Base-by-base conservation (phyloP, 768 basidiomycete genomes). In the Boletus reticuloceps region DNA sequence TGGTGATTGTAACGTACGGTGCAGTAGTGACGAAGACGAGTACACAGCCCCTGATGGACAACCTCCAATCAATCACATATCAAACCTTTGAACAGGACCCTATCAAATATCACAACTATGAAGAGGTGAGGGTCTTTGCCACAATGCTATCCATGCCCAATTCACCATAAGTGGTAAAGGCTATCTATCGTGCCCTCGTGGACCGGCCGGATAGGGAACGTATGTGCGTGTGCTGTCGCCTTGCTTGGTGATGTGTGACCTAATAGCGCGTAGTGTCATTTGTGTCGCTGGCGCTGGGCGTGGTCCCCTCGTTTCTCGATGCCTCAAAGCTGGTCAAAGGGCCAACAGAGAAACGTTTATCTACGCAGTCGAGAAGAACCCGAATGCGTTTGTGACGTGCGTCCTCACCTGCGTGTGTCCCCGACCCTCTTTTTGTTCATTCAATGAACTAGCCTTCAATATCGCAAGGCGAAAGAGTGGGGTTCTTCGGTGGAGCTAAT, bases 81-180 rank as follows among this genome's bases (percentile, higher is more conserved):
- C 94, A 98, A 68, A 94, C 92, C 3, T 99, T 99, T 65, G 97
- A 99, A 67, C 85, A 94, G 69, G 97, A 98, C 75, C 96, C 97
- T 4, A 86, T 98, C 56, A 99, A 99, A 72, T 99, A 99, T 69
- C 72, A 80, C 53, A 87, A 92, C 64, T 99, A 99, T 69, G 97
- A 99, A 75, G 91, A 96, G 80, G 91, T 88, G 46, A 72, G 47
- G 49, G 40, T 48, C 25, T 43, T 44, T 31, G 36, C 55, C 49
- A 57, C 58, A 48, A 50, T 53, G 44, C 38, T 48, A 27, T 46
- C 56, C 50, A 44, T 38, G 51, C 52, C 37, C 46, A 46, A 53
- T 57, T 51, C 47, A 56, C 56, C 43, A 52, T 10, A 43, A 39
- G 45, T 49, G 57, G 51, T 45, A 55, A 63, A 92, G 88, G 94